Conservation (phyloP, 768 basidiomycete species). For the Trametes punicea region DNA sequence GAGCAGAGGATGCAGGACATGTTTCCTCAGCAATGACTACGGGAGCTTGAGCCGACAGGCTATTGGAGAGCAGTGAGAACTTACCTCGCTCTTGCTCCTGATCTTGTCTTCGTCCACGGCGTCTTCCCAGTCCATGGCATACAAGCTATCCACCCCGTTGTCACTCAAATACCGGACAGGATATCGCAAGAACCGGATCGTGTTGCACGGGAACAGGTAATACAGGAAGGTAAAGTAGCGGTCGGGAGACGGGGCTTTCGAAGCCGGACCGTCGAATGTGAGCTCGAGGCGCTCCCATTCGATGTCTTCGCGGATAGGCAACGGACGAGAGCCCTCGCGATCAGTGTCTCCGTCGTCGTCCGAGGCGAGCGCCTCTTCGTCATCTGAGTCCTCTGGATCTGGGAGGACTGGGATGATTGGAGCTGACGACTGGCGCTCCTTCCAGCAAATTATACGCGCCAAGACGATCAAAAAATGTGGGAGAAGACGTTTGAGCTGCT, state of each 20-base stretch:
- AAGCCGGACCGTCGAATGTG: conserved; percentile 51
- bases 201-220: conserved; percentile 89
- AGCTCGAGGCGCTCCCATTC: conserved; percentile 66
- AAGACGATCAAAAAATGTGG: conserved; percentile 66
- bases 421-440: conserved; percentile 42
- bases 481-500: conserved; percentile 54
- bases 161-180: conserved; percentile 63
- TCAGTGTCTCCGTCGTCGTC: conserved; percentile 17
- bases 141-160: conserved; percentile 51
- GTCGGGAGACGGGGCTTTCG: conserved; percentile 56
- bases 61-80: conserved; percentile 8
- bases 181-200: conserved; percentile 71
- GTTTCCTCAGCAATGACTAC: conserved; percentile 66
- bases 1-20: conserved; percentile 71
- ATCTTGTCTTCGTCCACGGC: conserved; percentile 68
- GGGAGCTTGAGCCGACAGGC: background rate
- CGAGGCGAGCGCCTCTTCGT: conserved; percentile 4
- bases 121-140: conserved; percentile 67
- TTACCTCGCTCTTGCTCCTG: conserved; percentile 68
- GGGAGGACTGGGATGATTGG: conserved; percentile 6
- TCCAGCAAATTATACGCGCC: conserved; percentile 75
- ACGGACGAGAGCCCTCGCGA: conserved; percentile 16
- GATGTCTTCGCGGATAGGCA: conserved; percentile 48
- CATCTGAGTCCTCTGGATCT: conserved; percentile 28
- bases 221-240: conserved; percentile 78